Evolutionary conservation across 2,329 filamentous ascomycete genomes (phyloP), one percentile per base, ranked within the genome.

Genomic region (Pseudocercospora crystallina): DNA sequence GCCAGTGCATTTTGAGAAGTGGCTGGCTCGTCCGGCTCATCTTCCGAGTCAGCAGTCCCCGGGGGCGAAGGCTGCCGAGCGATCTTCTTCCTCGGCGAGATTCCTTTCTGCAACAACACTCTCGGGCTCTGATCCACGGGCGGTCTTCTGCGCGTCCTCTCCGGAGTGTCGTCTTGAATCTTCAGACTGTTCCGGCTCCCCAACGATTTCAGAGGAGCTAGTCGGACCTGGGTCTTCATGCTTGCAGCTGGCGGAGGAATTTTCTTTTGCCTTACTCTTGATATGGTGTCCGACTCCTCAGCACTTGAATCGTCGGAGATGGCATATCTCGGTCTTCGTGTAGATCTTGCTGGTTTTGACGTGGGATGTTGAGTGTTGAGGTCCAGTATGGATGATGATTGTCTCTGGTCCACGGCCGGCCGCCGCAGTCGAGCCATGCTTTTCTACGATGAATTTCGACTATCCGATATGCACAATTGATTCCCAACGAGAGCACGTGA

Each of bases 191-290:
- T 42, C 8, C 46, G 46, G 14, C 39, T 42, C 20, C 35, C 41
- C 43, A 42, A 36, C 36, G 44, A 53, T 38, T 56, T 52, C 26
- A 59, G 44, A 11, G 57, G 54, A 33, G 54, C 49, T 3, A 59
- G 47, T 43, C 55, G 50, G 26, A 59, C 53, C n/a, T 57, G 54
- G 5, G 40, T 36, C 30, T 46, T 49, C 13, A 40, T 15, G 13
- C 36, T 48, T 13, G 34, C 5, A 9, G n/a, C 12, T 33, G 15
- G 30, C 13, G 7, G 36, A 15, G 11, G 42, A 29, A 39, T 20
- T 20, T 39, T 49, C 12, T 29, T 33, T 31, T 31, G 8, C 8
- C 35, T 26, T 12, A 31, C 35, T 13, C 43, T 43, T 34, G 13
- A 31, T 26, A 13, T 35, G 38, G 4, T 12, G n/a, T 46, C 36